Evolutionary conservation across 495 filamentous ascomycete genomes (phyloP).

Genomic region (Neurospora sp.): DNA sequence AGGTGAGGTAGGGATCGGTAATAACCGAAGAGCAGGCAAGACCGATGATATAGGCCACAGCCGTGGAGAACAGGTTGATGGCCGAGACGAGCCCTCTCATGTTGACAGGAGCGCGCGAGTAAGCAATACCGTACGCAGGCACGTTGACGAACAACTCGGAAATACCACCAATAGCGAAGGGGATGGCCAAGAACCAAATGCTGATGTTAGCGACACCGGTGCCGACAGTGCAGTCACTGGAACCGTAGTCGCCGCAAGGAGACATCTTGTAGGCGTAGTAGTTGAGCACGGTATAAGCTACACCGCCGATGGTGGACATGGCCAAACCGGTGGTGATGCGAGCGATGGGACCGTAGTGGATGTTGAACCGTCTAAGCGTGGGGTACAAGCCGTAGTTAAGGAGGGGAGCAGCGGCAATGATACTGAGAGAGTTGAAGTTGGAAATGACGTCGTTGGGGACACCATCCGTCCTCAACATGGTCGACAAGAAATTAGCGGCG

Average conservation of each 20-base stretch:
- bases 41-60: conserved; percentile 48
- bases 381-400: conserved; percentile 59
- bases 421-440: conserved; percentile 65
- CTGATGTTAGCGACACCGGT: conserved; percentile 39
- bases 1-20: conserved; percentile 50
- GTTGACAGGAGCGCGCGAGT: conserved; percentile 54
- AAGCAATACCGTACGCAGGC: conserved; percentile 63
- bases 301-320: conserved; percentile 52
- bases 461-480: conserved; percentile 54
- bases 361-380: conserved; percentile 47
- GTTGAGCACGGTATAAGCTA: conserved; percentile 30
- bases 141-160: conserved; percentile 62
- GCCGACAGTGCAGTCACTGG: conserved; percentile 28
- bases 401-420: conserved; percentile 61
- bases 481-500: conserved; percentile 41
- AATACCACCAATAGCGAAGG: conserved; percentile 46
- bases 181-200: conserved; percentile 42
- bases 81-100: conserved; percentile 63
- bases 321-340: conserved; percentile 67
- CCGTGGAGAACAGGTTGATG: conserved; percentile 52
- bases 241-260: conserved; percentile 38
- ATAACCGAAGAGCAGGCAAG: conserved; percentile 50
- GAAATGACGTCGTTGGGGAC: conserved; percentile 68
- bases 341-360: conserved; percentile 60
- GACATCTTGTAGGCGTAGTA: conserved; percentile 55